Base-by-base conservation (phyloP, 1,139 yeast species). In the Scheffersomyces cryptocercus region DNA sequence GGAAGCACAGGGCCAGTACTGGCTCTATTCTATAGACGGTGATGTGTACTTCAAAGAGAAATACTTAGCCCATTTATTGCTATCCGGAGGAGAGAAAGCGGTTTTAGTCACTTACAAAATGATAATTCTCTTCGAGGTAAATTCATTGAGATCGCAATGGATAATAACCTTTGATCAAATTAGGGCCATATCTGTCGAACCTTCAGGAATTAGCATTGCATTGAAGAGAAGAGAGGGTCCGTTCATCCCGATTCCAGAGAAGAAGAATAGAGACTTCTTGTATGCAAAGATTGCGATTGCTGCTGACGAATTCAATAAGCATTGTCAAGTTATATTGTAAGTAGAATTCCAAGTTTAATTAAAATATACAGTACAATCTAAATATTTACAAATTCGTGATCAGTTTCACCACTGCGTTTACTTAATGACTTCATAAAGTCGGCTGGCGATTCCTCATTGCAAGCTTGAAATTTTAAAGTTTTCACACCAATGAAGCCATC, bases 1-100 rank as follows among this genome's bases (percentile, higher is more conserved):
- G 43, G 97, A 89, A 53, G 87, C 98, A 0, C 95, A 90, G 53
- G 99, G 99, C 4, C 97, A 93, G 61, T 88, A 77, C 56, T 89
- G 98, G 95, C 73, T 93, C 48, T 90, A 88, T 64, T 75, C 82
- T 8, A 80, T 88, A 28, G 87, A 87, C 59, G 95, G 95, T 39
- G 98, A 97, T 1, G 68, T 77, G 37, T 88, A 71, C 58, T 78
- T 81, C 52, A 73, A 75, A 45, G 97, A 93, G 55, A 71, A 73
- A 29, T 95, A 93, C 57, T 70, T 93, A 48, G 96, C 97, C 0
- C 99, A 95, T 63, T 79, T 88, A 51, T 77, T 88, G 12, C 69
- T 91, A 40, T 85, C 93, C 1, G 96, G 95, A 5, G 85, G 84
- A 47, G 95, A 88, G 48, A 76, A 80, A 59, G 87, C 86, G 3